Evolutionary conservation across 2,329 filamentous ascomycete species (phyloP).

Genomic region (Xylaria sp.): DNA sequence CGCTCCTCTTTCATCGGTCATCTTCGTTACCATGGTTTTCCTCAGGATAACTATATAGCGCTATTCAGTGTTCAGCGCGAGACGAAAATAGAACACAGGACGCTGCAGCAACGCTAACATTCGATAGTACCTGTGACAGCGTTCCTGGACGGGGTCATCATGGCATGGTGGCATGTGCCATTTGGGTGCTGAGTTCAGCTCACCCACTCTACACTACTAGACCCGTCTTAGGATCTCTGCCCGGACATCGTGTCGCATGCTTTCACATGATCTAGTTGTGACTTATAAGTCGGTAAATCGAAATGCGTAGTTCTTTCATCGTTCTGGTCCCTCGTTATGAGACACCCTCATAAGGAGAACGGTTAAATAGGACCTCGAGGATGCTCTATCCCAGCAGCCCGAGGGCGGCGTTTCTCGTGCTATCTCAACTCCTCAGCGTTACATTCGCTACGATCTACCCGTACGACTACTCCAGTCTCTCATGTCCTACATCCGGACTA

Average conservation of each 20-base stretch:
- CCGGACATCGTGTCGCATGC: not conserved
- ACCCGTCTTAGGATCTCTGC: not conserved
- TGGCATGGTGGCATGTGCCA: not conserved
- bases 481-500: slow-evolving; percentile 22
- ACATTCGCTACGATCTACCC: slow-evolving; percentile 7
- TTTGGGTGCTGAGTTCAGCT: slow-evolving; percentile 1
- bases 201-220: not conserved
- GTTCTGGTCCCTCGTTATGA: not conserved
- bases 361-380: not conserved
- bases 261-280: not conserved
- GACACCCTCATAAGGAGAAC: not conserved
- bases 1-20: not conserved
- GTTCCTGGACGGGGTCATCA: not conserved
- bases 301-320: not conserved
- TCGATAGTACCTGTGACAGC: not conserved
- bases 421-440: slow-evolving; percentile 3
- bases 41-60: not conserved
- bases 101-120: not conserved
- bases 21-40: not conserved
- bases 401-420: slow-evolving; percentile 6
- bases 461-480: slow-evolving; percentile 31
- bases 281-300: not conserved
- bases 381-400: slow-evolving; percentile 4
- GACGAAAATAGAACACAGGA: not conserved
- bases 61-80: not conserved